These are phyloP conservation scores for Azolla pinnata DNA, from an alignment of 75 land plant genomes.

Conservation along the genomic window DNA sequence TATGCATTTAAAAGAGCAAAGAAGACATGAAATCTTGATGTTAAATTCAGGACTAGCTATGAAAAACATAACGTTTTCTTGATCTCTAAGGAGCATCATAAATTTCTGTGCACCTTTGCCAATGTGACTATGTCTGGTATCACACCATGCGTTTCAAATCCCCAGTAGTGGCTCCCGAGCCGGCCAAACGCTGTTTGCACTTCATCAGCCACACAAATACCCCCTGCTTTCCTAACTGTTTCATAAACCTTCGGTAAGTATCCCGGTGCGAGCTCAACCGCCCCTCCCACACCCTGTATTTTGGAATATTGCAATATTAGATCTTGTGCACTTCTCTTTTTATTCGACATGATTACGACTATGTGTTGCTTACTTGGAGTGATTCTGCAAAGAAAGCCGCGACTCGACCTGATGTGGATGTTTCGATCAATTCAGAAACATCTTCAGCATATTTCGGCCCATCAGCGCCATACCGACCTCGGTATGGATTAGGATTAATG, in stretches of 20 bases:
- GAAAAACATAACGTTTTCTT: too few species aligned
- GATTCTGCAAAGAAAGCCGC: slow-evolving; percentile 89
- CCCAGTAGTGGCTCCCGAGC: slow-evolving; percentile 87
- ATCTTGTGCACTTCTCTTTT: too few species aligned
- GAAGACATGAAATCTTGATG: background rate
- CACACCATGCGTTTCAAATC: slow-evolving; percentile 77
- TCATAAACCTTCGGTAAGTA: slow-evolving; percentile 75
- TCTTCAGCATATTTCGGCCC: slow-evolving; percentile 81
- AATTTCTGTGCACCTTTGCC: too few species aligned
- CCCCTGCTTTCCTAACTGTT: slow-evolving; percentile 74
- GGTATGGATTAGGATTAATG: slow-evolving; percentile 80
- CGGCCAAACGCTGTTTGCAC: slow-evolving; percentile 89
- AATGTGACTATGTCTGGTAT: slow-evolving; percentile 87
- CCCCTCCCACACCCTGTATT: slow-evolving; percentile 94
- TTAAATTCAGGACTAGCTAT: background rate
- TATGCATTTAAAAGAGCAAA: slow-evolving; percentile 13
- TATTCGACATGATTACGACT: too few species aligned
- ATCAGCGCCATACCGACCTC: slow-evolving; percentile 84
- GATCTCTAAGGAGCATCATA: too few species aligned
- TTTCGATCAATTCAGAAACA: slow-evolving; percentile 69
- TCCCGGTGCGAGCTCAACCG: slow-evolving; percentile 86
- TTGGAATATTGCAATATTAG: slow-evolving; percentile 4
- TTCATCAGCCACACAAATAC: slow-evolving; percentile 90
- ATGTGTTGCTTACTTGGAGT: slow-evolving; percentile 89
- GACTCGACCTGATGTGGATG: slow-evolving; percentile 71